Percentiles rank a stretch among this genome's conserved stretches.
Evolutionary conservation across 2,329 filamentous ascomycete species (phyloP).

Genomic region (Talaromyces sp.): DNA sequence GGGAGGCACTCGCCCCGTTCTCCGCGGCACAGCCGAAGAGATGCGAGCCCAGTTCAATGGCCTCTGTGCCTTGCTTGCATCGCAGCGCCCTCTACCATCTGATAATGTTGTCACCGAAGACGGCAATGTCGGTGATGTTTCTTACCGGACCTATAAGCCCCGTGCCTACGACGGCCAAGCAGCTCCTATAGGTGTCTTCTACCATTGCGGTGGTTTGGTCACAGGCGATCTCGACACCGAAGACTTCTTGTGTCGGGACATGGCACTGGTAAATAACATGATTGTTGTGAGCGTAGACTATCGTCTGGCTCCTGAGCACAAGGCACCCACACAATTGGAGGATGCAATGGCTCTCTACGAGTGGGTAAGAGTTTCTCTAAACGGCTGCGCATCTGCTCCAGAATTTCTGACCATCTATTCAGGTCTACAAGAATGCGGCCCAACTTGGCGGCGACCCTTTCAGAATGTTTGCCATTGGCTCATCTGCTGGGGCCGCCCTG

Average conservation of each 20-base stretch:
- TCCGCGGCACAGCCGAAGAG: neutral
- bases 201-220: constrained; percentile 44
- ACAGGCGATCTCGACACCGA: constrained; percentile 42
- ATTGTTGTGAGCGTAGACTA: constrained; percentile 50
- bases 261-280: constrained; percentile 32
- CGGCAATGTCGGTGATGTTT: neutral
- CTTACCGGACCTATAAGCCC: neutral
- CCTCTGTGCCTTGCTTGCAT: neutral
- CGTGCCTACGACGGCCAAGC: neutral
- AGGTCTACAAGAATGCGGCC: neutral
- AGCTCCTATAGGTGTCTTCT: constrained; percentile 14
- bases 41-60: neutral
- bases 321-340: constrained; percentile 46
- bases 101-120: neutral
- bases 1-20: neutral
- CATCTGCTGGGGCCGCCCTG: neutral
- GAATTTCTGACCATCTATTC: neutral
- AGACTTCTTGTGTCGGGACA: constrained; percentile 37
- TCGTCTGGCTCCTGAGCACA: constrained; percentile 48
- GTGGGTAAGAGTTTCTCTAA: constrained; percentile 28
- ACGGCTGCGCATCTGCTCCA: neutral
- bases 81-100: neutral
- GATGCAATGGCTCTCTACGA: constrained; percentile 45
- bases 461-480: neutral
- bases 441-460: neutral